A percentile compares a stretch with the other conserved stretches of the same genome.
Evolutionary conservation across 2,329 filamentous ascomycete genomes (phyloP).

Genomic region (Furcasterigmium sp.): DNA sequence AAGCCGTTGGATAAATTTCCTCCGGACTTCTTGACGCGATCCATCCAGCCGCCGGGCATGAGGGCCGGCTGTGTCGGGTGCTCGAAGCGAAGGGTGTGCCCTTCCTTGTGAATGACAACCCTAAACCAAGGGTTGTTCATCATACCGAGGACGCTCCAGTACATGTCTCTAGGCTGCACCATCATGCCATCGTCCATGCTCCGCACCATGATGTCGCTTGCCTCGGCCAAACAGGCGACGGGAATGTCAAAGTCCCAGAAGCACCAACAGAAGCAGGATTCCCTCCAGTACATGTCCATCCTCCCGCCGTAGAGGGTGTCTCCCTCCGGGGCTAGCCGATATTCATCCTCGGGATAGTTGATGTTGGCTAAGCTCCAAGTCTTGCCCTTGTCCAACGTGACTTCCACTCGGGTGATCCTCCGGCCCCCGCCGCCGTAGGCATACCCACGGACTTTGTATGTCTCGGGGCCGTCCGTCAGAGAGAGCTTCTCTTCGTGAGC

Average conservation of each 20-base stretch:
- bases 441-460: slow-evolving; percentile 71
- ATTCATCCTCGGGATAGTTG: slow-evolving; percentile 80
- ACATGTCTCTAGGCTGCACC: slow-evolving; percentile 86
- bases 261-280: slow-evolving; percentile 85
- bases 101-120: slow-evolving; percentile 68
- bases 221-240: slow-evolving; percentile 52
- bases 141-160: slow-evolving; percentile 93
- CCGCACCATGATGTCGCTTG: slow-evolving; percentile 72
- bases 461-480: slow-evolving; percentile 29
- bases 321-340: slow-evolving; percentile 56
- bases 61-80: slow-evolving; percentile 81
- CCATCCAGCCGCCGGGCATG: slow-evolving; percentile 87
- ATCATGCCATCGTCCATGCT: slow-evolving; percentile 90
- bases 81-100: slow-evolving; percentile 63
- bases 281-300: slow-evolving; percentile 76
- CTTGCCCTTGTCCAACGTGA: slow-evolving; percentile 78
- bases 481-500: slow-evolving; percentile 67
- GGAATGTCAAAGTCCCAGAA: slow-evolving; percentile 77
- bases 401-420: slow-evolving; percentile 73
- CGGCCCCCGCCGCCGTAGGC: slow-evolving; percentile 87
- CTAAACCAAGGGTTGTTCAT: slow-evolving; percentile 98
- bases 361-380: slow-evolving; percentile 75
- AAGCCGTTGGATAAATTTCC: slow-evolving; percentile 75
- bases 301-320: slow-evolving; percentile 68
- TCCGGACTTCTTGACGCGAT: slow-evolving; percentile 75